A percentile compares a stretch with the other conserved stretches of the same genome.
Conservation (phyloP, 345 rosid genomes). For the Ailanthus altissimus region DNA sequence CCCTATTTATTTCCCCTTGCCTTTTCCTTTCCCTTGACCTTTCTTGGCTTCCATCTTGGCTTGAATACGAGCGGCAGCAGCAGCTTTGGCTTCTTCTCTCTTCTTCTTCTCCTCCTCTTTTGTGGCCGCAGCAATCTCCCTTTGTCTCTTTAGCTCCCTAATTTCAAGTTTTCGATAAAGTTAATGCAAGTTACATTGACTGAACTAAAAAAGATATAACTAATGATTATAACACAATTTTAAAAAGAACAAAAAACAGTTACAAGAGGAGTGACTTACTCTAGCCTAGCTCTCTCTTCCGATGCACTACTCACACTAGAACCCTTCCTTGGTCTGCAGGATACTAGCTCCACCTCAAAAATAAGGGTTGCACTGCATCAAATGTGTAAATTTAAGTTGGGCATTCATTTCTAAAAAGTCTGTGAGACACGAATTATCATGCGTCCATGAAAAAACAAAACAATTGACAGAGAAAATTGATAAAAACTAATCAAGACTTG, state of each 20-base stretch:
- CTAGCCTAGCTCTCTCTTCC: constrained; percentile 88
- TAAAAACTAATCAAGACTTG: neutral
- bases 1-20: constrained; percentile 72
- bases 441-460: neutral
- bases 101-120: constrained; percentile 86
- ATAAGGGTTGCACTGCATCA: constrained; percentile 78
- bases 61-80: constrained; percentile 86
- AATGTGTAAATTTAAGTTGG: constrained; percentile 1
- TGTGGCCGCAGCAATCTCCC: constrained; percentile 71
- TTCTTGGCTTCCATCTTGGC: constrained; percentile 90
- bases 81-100: constrained; percentile 94
- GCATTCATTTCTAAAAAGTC: neutral
- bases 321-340: constrained; percentile 81
- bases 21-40: constrained; percentile 79
- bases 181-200: neutral
- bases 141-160: constrained; percentile 92
- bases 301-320: constrained; percentile 68
- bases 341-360: constrained; percentile 80
- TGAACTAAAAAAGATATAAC: neutral
- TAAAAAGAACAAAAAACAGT: neutral
- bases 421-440: neutral
- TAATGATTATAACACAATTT: neutral
- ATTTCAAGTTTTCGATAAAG: neutral
- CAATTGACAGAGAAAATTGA: neutral
- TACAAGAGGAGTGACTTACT: constrained; percentile 44